Evolutionary conservation across 768 basidiomycete species (phyloP), one percentile per base, ranked within the genome.

Genomic region (Russula compacta): DNA sequence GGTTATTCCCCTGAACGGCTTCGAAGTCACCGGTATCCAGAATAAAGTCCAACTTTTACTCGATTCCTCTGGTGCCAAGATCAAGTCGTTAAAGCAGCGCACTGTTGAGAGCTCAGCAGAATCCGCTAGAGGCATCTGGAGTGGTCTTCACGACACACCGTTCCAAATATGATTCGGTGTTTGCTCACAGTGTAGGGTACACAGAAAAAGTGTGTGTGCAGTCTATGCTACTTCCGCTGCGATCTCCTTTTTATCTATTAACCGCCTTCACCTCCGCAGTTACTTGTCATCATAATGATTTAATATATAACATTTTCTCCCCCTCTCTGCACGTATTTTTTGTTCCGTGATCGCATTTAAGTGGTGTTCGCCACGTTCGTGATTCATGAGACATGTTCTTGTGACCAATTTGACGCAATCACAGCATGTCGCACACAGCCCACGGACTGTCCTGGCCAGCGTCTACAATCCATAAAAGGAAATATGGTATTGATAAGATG

Each of bases 71-170:
- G 93, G 93, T 24, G 83, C 86, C 48, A 89, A 91, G 73, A 92
- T 95, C 59, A 85, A 84, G 70, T 78, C 85, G 14, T 75, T 94
- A 69, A 92, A 92, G 71, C 81, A 77, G 50, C 73, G 83, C 61
- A 78, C 81, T 17, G 86, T 95, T 33, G 84, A 89, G 77, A 90
- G 87, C 69, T 82, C 81, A 33, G 84, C 86, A 53, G 88, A 90
- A 74, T 81, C 89, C 17, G 79, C 89, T 10, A 84, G 92, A 71
- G 92, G 92, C 56, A 89, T 94, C 65, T 94, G 91, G 92, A 89
- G 86, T 70, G 90, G 92, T 19, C 73, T 94, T 64, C 92, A 95
- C 67, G 82, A 84, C 67, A 81, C 85, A 58, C 85, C 87, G 17
- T 81, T 79, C 75, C 76, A 74, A 61, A 78, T 83, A 69, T 80